A percentile compares a stretch with the other conserved stretches of the same genome.
These are phyloP conservation scores for Lactarius sp. DNA, from an alignment of 768 basidiomycete species.

Conservation along the genomic window DNA sequence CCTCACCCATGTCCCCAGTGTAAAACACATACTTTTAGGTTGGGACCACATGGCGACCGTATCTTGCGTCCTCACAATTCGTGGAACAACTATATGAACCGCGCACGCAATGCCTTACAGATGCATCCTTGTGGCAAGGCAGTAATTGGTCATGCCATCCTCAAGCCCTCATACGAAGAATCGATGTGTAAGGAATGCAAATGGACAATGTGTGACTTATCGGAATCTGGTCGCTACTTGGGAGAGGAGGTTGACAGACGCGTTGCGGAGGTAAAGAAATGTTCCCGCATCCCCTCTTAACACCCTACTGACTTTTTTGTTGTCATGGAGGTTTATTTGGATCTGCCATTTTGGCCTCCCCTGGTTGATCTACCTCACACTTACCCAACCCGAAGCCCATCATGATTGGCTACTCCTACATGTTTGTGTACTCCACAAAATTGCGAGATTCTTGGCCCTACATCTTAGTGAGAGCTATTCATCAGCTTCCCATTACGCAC, in stretches of 20 bases:
- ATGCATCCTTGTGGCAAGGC: background rate
- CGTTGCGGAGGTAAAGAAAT: background rate
- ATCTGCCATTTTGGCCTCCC: background rate
- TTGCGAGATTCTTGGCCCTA: too few relatives aligned
- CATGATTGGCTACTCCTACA: too few relatives aligned
- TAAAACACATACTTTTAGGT: background rate
- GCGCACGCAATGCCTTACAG: background rate
- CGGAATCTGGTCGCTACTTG: background rate
- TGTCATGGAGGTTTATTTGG: background rate
- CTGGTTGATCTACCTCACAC: too few relatives aligned
- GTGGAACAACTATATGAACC: background rate
- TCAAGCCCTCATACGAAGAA: background rate
- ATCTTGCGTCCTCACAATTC: background rate
- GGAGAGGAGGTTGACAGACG: slow-evolving; percentile 2
- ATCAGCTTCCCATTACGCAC: background rate
- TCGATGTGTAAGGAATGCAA: background rate
- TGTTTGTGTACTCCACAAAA: too few relatives aligned
- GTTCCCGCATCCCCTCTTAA: background rate
- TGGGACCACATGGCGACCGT: background rate
- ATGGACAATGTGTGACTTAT: background rate
- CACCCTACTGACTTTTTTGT: background rate
- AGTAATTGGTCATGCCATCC: background rate
- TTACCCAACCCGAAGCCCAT: too few relatives aligned
- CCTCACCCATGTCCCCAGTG: background rate
- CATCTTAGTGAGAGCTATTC: too few relatives aligned